Evolutionary conservation across 1,284 basidiomycete species (phyloP).

Genomic region (Leucoagaricus sp.): DNA sequence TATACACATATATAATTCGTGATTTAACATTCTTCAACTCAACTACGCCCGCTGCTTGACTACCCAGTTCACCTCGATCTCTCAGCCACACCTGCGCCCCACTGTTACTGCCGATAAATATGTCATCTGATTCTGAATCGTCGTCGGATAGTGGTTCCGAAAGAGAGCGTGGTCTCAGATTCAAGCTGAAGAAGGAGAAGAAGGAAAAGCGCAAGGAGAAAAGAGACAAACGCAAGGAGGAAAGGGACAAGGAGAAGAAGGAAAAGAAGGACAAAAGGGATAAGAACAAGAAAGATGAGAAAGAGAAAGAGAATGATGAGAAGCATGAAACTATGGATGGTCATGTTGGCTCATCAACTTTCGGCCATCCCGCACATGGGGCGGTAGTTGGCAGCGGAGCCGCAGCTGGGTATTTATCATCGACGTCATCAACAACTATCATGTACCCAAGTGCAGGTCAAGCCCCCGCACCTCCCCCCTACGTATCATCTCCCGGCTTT

Average conservation of each 20-base stretch:
- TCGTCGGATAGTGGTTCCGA: background rate
- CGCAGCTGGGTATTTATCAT: slow-evolving; percentile 2
- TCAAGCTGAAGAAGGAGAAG: slow-evolving; percentile 24
- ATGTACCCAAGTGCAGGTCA: background rate
- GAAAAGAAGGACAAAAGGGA: slow-evolving; percentile 22
- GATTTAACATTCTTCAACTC: background rate
- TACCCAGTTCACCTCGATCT: background rate
- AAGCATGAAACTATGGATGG: slow-evolving; percentile 19
- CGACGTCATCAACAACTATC: background rate
- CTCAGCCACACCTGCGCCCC: background rate
- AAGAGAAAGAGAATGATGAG: slow-evolving; percentile 25
- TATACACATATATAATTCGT: too few relatives aligned
- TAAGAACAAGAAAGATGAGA: slow-evolving; percentile 23
- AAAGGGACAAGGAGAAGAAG: slow-evolving; percentile 27
- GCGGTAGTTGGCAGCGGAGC: background rate
- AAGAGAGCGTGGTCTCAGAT: background rate
- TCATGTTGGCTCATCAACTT: background rate
- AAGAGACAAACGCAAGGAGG: slow-evolving; percentile 26
- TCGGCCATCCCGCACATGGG: background rate
- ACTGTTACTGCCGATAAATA: background rate
- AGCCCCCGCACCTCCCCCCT: slow-evolving; percentile 4
- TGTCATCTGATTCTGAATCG: slow-evolving; percentile 21
- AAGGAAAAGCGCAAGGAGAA: slow-evolving; percentile 20
- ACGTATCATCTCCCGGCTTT: slow-evolving; percentile 6
- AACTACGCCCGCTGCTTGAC: too few relatives aligned